These are phyloP conservation scores for Scedosporium aurantiacum DNA, from an alignment of 2,329 filamentous ascomycete species.

Conservation along the genomic window DNA sequence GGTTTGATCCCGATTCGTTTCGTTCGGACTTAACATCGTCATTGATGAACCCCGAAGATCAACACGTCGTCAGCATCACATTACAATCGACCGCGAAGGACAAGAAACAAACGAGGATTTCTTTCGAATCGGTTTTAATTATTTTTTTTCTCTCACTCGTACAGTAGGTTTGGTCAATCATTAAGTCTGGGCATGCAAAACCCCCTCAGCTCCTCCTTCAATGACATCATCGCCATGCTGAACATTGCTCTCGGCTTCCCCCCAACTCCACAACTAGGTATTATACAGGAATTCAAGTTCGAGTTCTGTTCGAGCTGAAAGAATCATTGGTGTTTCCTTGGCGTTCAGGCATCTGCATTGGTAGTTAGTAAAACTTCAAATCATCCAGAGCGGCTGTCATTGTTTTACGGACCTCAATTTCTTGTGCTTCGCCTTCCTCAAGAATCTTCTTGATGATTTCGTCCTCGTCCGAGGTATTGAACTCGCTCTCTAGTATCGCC, in stretches of 20 bases:
- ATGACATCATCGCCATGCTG: not conserved
- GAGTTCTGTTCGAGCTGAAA: not conserved
- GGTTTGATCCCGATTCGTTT: not conserved
- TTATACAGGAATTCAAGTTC: not conserved
- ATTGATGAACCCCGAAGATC: not conserved
- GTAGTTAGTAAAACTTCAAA: not conserved
- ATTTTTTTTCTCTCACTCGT: not conserved
- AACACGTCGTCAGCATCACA: not conserved
- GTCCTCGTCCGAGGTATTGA: conserved; percentile 69
- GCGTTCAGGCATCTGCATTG: conserved; percentile 1
- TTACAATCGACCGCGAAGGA: not conserved
- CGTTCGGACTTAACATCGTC: not conserved
- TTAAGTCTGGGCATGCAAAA: not conserved
- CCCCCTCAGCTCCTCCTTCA: not conserved
- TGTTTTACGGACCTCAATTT: conserved; percentile 34
- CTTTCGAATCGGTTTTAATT: not conserved
- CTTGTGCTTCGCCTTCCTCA: conserved; percentile 60
- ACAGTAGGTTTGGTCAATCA: not conserved
- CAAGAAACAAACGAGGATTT: not conserved
- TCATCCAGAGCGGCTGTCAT: no score
- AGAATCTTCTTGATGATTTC: conserved; percentile 75
- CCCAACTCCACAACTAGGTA: not conserved
- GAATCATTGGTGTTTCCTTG: conserved; percentile 4
- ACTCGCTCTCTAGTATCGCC: conserved; percentile 67
- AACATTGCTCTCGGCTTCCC: not conserved